Evolutionary conservation across 2,329 filamentous ascomycete genomes (phyloP).

Genomic region (Apiospora malaysiana): DNA sequence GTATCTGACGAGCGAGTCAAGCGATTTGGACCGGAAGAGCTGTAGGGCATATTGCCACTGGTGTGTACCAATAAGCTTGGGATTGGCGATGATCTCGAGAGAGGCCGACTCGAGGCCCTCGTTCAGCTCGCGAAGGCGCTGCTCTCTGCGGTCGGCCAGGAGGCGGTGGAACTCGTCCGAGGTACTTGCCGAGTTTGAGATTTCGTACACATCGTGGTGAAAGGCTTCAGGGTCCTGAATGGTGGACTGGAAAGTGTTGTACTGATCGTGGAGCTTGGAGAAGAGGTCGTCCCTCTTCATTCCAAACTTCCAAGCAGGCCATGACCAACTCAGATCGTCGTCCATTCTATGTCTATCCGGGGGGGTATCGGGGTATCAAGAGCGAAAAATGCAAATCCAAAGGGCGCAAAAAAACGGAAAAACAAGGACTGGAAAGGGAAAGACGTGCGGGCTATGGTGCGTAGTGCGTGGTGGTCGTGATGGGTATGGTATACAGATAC

Average conservation of each 20-base stretch:
- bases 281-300: slow-evolving; percentile 65
- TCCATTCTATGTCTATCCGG: slow-evolving; percentile 52
- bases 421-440: background rate
- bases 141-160: slow-evolving; percentile 58
- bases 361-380: slow-evolving; percentile 18
- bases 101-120: slow-evolving; percentile 61
- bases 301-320: slow-evolving; percentile 69
- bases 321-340: slow-evolving; percentile 54
- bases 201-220: slow-evolving; percentile 65
- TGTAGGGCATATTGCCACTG: slow-evolving; percentile 65
- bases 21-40: slow-evolving; percentile 63
- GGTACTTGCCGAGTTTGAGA: slow-evolving; percentile 57
- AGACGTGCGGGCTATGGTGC: background rate
- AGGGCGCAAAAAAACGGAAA: slow-evolving; percentile 1
- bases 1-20: slow-evolving; percentile 65
- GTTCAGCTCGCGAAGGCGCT: slow-evolving; percentile 61
- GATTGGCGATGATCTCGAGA: slow-evolving; percentile 67
- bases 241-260: slow-evolving; percentile 62
- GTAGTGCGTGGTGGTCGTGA: slow-evolving; percentile 9
- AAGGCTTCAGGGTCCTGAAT: slow-evolving; percentile 67
- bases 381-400: background rate
- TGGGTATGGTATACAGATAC: slow-evolving; percentile 16
- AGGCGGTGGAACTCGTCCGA: slow-evolving; percentile 60
- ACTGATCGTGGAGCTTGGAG: slow-evolving; percentile 63
- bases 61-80: slow-evolving; percentile 61